A percentile compares a stretch with the other conserved stretches of the same genome.
Conservation (phyloP, 1,284 basidiomycete genomes). For the Apiotrichum mycotoxinovorans region DNA sequence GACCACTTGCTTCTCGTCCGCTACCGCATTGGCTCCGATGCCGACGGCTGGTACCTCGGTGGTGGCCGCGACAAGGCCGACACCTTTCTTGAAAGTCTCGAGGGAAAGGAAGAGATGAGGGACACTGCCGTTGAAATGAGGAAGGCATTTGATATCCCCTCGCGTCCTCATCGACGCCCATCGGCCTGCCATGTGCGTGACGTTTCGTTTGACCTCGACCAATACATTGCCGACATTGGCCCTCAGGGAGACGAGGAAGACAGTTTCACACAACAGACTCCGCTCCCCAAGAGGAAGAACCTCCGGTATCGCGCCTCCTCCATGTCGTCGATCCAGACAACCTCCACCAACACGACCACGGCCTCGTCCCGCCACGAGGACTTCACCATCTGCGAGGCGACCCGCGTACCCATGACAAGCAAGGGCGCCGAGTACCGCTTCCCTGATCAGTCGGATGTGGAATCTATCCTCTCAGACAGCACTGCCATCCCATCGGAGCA, state of each 20-base stretch:
- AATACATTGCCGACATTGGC: constrained; percentile 30
- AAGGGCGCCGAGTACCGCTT: background rate
- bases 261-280: background rate
- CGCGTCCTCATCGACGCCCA: background rate
- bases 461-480: background rate
- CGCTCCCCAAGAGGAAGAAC: background rate
- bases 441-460: background rate
- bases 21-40: constrained; percentile 25
- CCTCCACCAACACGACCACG: background rate
- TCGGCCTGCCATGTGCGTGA: constrained; percentile 16
- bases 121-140: constrained; percentile 13
- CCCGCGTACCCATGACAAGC: background rate
- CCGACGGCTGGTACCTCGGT: constrained; percentile 37
- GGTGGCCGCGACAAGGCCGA: constrained; percentile 23
- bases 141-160: background rate
- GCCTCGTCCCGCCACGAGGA: background rate
- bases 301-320: background rate
- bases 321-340: background rate
- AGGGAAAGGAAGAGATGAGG: constrained; percentile 1
- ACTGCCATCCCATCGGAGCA: too few relatives aligned
- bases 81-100: constrained; percentile 19
- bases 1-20: constrained; percentile 29
- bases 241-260: constrained; percentile 3
- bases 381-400: constrained; percentile 26
- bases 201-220: constrained; percentile 36